phyloP scores from a whole-genome alignment of 1,284 basidiomycete species.

The Cryptococcus wingfieldii region DNA sequence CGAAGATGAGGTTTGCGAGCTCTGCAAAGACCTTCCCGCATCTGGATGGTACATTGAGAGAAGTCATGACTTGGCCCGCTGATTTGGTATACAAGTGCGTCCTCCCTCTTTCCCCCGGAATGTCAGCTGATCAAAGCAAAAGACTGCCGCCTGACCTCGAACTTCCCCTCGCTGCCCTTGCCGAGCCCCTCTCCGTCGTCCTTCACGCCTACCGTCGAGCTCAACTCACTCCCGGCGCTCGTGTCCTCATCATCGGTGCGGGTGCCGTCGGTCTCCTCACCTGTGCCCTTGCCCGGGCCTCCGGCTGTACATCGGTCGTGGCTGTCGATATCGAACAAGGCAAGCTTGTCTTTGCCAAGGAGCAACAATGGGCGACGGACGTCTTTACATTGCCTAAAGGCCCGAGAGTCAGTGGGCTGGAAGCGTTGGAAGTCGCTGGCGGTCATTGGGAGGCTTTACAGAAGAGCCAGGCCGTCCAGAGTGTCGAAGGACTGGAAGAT shows the following conservation, averaged over 20 bases:
- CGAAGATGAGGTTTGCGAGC: slow-evolving; percentile 74
- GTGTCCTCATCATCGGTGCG: slow-evolving; percentile 82
- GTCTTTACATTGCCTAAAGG: slow-evolving; percentile 62
- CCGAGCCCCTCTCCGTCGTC: slow-evolving; percentile 86
- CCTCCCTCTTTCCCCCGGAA: not conserved
- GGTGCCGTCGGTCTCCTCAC: slow-evolving; percentile 89
- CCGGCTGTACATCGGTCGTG: slow-evolving; percentile 66
- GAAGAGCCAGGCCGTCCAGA: slow-evolving; percentile 21
- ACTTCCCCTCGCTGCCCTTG: slow-evolving; percentile 75
- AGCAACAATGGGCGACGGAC: slow-evolving; percentile 69
- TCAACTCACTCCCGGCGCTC: slow-evolving; percentile 57
- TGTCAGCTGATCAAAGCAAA: not conserved
- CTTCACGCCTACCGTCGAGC: slow-evolving; percentile 76
- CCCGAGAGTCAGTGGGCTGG: slow-evolving; percentile 54
- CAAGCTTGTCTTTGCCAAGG: slow-evolving; percentile 70
- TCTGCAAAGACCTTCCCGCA: slow-evolving; percentile 91
- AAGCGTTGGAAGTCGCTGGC: slow-evolving; percentile 65
- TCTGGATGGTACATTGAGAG: slow-evolving; percentile 84
- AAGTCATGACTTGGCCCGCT: slow-evolving; percentile 80
- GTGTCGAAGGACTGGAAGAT: slow-evolving; percentile 54
- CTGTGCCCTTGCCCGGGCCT: slow-evolving; percentile 67
- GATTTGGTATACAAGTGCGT: slow-evolving; percentile 80
- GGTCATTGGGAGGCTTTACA: slow-evolving; percentile 54
- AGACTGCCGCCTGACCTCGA: slow-evolving; percentile 73
- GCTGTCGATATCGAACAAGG: slow-evolving; percentile 80